Percentiles rank a stretch among this genome's conserved stretches.
These are phyloP conservation scores for Russula brevipes DNA, from an alignment of 768 basidiomycete genomes.

Conservation along the genomic window DNA sequence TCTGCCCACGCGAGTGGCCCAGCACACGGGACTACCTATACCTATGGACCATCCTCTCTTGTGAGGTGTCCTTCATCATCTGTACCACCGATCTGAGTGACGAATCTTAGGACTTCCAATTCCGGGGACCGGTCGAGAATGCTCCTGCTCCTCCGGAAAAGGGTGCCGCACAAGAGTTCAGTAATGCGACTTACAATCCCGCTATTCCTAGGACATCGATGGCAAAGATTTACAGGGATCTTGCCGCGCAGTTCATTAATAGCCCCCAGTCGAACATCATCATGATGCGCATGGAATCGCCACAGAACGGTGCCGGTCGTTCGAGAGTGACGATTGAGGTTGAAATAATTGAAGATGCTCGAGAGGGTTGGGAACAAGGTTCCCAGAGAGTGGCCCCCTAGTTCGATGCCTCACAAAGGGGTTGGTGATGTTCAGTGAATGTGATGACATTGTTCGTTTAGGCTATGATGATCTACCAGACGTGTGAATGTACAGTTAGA, in stretches of 20 bases:
- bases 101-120: background rate
- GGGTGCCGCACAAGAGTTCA: background rate
- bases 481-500: background rate
- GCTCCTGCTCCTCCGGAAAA: background rate
- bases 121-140: background rate
- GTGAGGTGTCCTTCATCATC: background rate
- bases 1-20: background rate
- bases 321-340: constrained; percentile 4
- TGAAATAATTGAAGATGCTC: background rate
- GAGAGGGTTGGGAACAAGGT: background rate
- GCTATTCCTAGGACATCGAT: background rate
- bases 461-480: background rate
- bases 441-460: background rate
- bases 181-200: background rate
- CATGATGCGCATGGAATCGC: constrained; percentile 1
- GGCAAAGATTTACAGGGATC: background rate
- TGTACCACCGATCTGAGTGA: background rate
- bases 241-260: background rate
- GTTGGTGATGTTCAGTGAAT: background rate
- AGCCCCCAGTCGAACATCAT: constrained; percentile 1
- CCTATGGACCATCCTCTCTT: background rate
- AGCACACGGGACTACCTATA: background rate
- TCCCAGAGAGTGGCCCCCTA: background rate
- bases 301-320: background rate
- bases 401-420: background rate